Evolutionary conservation across 768 basidiomycete species (phyloP), one percentile per base, ranked within the genome.

Genomic region (Melanogaster broomeanus): DNA sequence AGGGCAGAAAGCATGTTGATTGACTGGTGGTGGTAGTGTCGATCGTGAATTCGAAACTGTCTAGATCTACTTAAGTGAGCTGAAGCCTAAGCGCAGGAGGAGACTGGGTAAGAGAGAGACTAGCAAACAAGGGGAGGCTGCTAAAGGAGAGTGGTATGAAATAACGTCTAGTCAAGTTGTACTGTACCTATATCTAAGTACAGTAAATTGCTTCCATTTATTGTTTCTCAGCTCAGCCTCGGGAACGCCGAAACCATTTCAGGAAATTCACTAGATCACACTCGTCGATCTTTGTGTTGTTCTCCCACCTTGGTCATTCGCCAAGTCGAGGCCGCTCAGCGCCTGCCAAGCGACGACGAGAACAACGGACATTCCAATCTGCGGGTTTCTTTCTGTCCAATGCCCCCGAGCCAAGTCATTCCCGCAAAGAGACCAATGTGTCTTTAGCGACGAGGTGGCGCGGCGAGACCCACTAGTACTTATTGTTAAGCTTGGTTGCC

Each of bases 91-190:
- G 33, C 28, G 37, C 12, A 15, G 21, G 34, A 16, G 44, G 12
- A 35, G 27, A 18, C 28, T 9, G 30, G 25, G 15, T 3, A n/a
- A 18, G 41, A n/a, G 30, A 40, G 55, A 44, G 35, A 19, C 45
- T 33, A 3, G 15, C 16, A 2, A 12, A 25, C 42, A n/a, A 49
- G 52, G 35, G 51, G 42, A 11, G 34, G 39, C 53, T 45, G 6
- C 38, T 31, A 34, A 57, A 46, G 45, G 24, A 24, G 41, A 52
- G 34, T 10, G 48, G 22, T 22, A 12, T 42, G 13, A 51, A 55
- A 43, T 24, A 37, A 38, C 37, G 13, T 35, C 28, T 4, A 35
- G 27, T 15, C 22, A 41, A 34, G n/a, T 31, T 31, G 12, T 7
- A 24, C 16, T 24, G 33, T 5, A 18, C 3, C 3, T 25, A 2